phyloP scores from a whole-genome alignment of 768 basidiomycete species.

The Lactarius hengduanensis region DNA sequence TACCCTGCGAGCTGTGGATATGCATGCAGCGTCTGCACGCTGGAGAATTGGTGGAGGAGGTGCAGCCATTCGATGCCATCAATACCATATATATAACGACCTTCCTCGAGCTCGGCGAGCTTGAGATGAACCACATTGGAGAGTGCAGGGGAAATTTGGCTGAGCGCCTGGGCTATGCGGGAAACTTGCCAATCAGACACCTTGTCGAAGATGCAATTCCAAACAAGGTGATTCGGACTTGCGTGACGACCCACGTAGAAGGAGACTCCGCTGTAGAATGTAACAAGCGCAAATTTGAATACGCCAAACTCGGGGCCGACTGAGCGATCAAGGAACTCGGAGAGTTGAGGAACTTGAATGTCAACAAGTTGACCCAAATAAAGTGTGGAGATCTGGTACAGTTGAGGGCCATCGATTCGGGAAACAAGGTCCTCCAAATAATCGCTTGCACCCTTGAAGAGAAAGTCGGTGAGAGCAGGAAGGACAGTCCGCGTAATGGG shows the following conservation, averaged over 20 bases:
- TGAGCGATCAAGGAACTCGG: background rate
- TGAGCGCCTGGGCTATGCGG: background rate
- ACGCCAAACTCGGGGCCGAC: background rate
- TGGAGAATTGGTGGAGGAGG: background rate
- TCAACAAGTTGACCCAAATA: background rate
- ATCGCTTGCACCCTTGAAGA: background rate
- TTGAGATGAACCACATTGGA: background rate
- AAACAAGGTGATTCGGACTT: background rate
- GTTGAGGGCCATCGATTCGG: background rate
- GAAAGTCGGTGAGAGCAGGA: background rate
- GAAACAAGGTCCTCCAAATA: background rate
- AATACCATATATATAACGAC: background rate
- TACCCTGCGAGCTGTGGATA: background rate
- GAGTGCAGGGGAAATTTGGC: background rate
- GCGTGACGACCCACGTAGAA: background rate
- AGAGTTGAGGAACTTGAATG: background rate
- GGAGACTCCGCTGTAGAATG: fast-evolving
- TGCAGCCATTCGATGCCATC: background rate
- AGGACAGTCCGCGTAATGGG: background rate
- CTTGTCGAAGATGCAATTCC: background rate
- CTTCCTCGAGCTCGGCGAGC: background rate
- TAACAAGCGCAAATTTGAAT: background rate
- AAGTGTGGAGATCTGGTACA: background rate
- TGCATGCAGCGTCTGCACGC: background rate
- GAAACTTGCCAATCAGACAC: background rate